Evolutionary conservation across 2,329 filamentous ascomycete species (phyloP), one percentile per base, ranked within the genome.

Genomic region (Fusarium transvaalense): DNA sequence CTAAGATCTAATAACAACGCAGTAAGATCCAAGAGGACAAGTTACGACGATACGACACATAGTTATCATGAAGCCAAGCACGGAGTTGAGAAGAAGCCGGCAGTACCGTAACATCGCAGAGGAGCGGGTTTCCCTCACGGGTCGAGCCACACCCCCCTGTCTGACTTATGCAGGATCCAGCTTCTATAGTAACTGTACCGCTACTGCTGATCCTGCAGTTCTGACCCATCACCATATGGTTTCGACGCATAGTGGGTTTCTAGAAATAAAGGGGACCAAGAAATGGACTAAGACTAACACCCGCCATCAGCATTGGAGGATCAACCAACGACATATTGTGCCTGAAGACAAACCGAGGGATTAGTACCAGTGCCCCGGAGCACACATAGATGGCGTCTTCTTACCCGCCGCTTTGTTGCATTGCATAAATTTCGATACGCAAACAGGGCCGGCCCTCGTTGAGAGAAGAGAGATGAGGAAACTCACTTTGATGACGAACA

Each of bases 401-500:
- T 50, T 27, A 47, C 53, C 61, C 62, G 61, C 66, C 56, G 53
- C 61, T 54, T 50, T 47, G 43, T 35, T 52, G 51, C 55, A 68
- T 68, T 52, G 54, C 55, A 68, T 68, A 50, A 35, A 25, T 29
- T 53, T 54, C 39, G 50, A 41, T 53, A 62, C 56, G 60, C 54
- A 67, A 70, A 48, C 56, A 62, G 27, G 53, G 23, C 48, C 52
- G 53, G 23, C 48, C 52, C 35, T 25, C 12, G 34, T 43, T 58
- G 66, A 58, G 66, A 55, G 61, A 71, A 68, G 69, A 70, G 69
- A 66, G 56, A 72, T 61, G 69, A 66, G 69, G 59, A 47, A 64
- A 55, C 64, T 61, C 50, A 47, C 38, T 56, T 31, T 43, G 52
- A 62, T 65, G 56, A 66, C 48, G 59, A 68, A 38, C 34, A 47